Evolutionary conservation across 805 yeast species (phyloP).

Genomic region (Debaryomyces hansenii): DNA sequence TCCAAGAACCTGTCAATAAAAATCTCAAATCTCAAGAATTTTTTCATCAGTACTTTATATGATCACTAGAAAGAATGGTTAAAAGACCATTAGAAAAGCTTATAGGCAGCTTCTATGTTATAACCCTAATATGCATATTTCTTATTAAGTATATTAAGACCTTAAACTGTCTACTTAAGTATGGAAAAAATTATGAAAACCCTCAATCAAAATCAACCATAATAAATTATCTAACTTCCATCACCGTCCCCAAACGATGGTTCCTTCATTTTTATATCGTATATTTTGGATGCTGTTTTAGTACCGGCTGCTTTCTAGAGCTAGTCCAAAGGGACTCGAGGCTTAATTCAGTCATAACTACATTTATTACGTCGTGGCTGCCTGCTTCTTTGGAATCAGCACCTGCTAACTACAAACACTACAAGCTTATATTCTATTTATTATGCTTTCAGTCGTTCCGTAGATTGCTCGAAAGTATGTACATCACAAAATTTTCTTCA

Average conservation of each 20-base stretch:
- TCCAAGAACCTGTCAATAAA: too few species aligned
- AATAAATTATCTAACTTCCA: slow-evolving; percentile 13
- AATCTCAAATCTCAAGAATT: too few species aligned
- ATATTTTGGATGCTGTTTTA: not conserved
- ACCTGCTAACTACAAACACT: slow-evolving; percentile 6
- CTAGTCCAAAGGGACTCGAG: not conserved
- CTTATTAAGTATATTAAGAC: slow-evolving; percentile 14
- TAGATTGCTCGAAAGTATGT: slow-evolving; percentile 54
- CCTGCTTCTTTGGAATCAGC: not conserved
- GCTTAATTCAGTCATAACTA: slow-evolving; percentile 6
- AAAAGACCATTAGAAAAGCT: not conserved
- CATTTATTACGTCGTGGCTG: not conserved
- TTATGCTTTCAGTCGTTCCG: slow-evolving; percentile 51
- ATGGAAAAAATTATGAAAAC: slow-evolving; percentile 20
- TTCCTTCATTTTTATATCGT: slow-evolving; percentile 61
- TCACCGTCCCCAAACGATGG: slow-evolving; percentile 62
- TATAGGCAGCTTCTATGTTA: not conserved
- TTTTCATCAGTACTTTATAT: too few species aligned
- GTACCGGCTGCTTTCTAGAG: not conserved
- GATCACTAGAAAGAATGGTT: not conserved
- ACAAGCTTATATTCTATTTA: slow-evolving; percentile 20
- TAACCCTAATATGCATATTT: slow-evolving; percentile 10
- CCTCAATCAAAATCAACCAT: slow-evolving; percentile 1
- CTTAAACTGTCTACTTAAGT: slow-evolving; percentile 17
- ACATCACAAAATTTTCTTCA: slow-evolving; percentile 46